Conservation (phyloP, 1,284 basidiomycete species). For the Cutaneotrichosporon dermatis region DNA sequence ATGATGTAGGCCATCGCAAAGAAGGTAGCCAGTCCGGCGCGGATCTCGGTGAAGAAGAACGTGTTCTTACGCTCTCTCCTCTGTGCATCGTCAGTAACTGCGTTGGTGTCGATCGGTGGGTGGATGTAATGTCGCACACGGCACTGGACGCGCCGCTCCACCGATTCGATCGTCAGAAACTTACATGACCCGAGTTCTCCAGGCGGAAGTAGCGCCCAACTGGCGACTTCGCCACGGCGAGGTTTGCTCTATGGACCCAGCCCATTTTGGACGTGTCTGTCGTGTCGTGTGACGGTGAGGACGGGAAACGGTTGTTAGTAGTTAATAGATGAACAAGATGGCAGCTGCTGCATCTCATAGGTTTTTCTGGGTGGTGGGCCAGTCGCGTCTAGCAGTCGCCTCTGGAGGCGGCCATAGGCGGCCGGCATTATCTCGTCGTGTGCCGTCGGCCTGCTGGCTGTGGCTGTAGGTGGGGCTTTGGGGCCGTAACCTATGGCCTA, state of each 20-base stretch:
- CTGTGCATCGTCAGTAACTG: not conserved
- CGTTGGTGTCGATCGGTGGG: too few species aligned
- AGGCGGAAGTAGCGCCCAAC: slow-evolving; percentile 78
- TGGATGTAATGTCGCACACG: too few species aligned
- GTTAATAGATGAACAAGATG: not conserved
- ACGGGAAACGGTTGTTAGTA: not conserved
- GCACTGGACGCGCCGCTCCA: too few species aligned
- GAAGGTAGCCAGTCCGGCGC: slow-evolving; percentile 78
- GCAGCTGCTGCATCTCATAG: too few species aligned
- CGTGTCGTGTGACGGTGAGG: too few species aligned
- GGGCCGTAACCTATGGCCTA: too few species aligned
- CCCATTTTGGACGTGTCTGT: not conserved
- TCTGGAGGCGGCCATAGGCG: too few species aligned
- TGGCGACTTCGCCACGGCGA: slow-evolving; percentile 59
- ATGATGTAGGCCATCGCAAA: slow-evolving; percentile 53
- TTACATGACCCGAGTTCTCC: slow-evolving; percentile 68
- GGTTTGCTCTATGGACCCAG: slow-evolving; percentile 36
- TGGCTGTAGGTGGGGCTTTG: too few species aligned
- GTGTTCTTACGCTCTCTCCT: slow-evolving; percentile 68
- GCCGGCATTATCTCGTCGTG: too few species aligned
- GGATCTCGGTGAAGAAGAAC: slow-evolving; percentile 73
- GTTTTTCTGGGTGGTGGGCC: too few species aligned
- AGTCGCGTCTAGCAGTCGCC: too few species aligned
- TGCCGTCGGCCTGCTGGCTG: too few species aligned
- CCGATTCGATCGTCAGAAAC: not conserved